These are phyloP conservation scores for Colletotrichum sp. DNA, from an alignment of 2,329 filamentous ascomycete genomes.

Conservation along the genomic window DNA sequence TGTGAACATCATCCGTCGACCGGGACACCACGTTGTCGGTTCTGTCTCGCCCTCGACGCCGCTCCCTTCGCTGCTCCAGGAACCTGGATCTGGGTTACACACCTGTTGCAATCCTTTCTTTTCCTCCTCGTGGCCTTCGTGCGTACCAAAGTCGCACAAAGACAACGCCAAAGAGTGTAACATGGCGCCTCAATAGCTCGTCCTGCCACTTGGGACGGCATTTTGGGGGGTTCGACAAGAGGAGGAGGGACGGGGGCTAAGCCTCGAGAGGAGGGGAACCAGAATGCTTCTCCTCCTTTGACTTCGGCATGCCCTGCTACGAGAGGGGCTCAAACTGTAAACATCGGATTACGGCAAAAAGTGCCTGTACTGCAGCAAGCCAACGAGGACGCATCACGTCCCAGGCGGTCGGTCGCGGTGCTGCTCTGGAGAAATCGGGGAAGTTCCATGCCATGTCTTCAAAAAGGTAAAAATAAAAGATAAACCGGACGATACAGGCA, in stretches of 20 bases:
- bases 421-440: background rate
- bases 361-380: background rate
- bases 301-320: background rate
- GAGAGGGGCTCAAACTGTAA: constrained; percentile 8
- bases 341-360: background rate
- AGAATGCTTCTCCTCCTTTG: background rate
- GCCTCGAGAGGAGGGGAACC: background rate
- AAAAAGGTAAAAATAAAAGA: background rate
- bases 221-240: background rate
- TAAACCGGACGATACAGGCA: background rate
- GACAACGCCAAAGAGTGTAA: background rate
- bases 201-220: background rate
- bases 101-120: background rate
- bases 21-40: constrained; percentile 14
- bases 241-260: background rate
- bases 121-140: background rate
- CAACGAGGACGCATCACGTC: background rate
- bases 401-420: constrained; percentile 3
- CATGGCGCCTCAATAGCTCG: background rate
- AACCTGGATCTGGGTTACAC: constrained; percentile 1
- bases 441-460: background rate
- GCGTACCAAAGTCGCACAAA: background rate
- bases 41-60: background rate
- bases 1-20: constrained; percentile 19
- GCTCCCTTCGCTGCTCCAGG: background rate